phyloP scores from a whole-genome alignment of 768 basidiomycete species.

The Amanita pseudoporphyria region DNA sequence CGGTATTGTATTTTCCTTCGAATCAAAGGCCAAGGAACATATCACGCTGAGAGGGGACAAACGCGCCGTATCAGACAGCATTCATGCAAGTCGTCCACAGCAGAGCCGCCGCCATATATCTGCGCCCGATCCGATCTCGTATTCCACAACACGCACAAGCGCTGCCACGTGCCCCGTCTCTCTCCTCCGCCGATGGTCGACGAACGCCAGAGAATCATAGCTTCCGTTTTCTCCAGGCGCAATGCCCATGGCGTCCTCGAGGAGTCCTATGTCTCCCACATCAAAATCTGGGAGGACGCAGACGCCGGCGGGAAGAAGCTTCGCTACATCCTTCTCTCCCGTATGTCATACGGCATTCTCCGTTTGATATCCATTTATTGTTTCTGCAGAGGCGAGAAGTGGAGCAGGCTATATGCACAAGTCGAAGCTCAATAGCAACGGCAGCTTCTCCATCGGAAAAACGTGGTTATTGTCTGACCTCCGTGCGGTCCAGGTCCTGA shows the following conservation, averaged over 20 bases:
- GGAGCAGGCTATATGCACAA: constrained; percentile 82
- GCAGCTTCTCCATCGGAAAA: constrained; percentile 94
- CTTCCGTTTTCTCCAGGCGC: constrained; percentile 73
- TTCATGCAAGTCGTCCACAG: background rate
- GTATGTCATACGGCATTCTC: constrained; percentile 40
- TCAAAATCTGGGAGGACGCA: constrained; percentile 92
- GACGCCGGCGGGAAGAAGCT: constrained; percentile 73
- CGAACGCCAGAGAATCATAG: constrained; percentile 62
- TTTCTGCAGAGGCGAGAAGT: constrained; percentile 42
- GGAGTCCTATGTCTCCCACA: constrained; percentile 77
- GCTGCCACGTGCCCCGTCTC: constrained; percentile 4
- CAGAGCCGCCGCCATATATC: background rate
- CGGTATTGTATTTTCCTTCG: constrained; percentile 24
- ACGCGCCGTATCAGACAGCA: background rate
- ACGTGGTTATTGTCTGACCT: constrained; percentile 87
- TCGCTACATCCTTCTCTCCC: constrained; percentile 83
- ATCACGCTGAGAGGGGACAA: background rate
- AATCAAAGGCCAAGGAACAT: background rate
- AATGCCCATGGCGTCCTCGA: constrained; percentile 54
- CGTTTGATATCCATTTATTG: constrained; percentile 8
- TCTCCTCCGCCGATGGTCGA: constrained; percentile 28
- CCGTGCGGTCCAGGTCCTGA: constrained; percentile 64
- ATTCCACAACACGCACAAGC: constrained; percentile 2
- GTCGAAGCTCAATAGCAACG: constrained; percentile 91
- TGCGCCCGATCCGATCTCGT: constrained; percentile 6